Evolutionary conservation across 768 basidiomycete species (phyloP).

Genomic region (Hericium coralloides): DNA sequence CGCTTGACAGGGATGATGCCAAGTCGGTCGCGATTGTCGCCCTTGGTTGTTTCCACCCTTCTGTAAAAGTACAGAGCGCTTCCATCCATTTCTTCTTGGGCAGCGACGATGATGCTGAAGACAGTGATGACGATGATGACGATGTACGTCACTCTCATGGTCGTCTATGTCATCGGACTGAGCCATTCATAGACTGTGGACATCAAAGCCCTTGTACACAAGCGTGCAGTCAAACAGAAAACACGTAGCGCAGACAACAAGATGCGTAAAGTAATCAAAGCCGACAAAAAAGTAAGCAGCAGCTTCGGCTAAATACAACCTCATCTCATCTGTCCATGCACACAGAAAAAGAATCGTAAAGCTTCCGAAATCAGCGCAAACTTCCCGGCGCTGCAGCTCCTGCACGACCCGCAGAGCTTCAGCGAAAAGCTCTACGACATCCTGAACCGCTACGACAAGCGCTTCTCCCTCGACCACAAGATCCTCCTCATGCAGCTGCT

Average conservation of each 20-base stretch:
- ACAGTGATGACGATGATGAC: slow-evolving; percentile 60
- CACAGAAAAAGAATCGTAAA: slow-evolving; percentile 27
- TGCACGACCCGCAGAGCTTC: slow-evolving; percentile 94
- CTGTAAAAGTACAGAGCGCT: slow-evolving; percentile 88
- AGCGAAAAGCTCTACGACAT: slow-evolving; percentile 87
- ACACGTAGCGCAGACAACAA: slow-evolving; percentile 77
- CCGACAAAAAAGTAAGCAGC: slow-evolving; percentile 56
- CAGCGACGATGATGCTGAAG: slow-evolving; percentile 64
- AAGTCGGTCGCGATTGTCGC: slow-evolving; percentile 91
- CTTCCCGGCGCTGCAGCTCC: slow-evolving; percentile 86
- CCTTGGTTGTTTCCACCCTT: slow-evolving; percentile 88
- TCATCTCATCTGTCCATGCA: slow-evolving; percentile 1
- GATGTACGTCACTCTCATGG: slow-evolving; percentile 15
- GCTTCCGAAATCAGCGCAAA: slow-evolving; percentile 39
- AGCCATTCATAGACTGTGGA: slow-evolving; percentile 36
- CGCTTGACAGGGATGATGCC: slow-evolving; percentile 59
- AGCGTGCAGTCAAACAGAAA: slow-evolving; percentile 91
- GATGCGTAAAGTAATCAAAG: slow-evolving; percentile 61
- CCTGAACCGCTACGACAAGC: slow-evolving; percentile 80
- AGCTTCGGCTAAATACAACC: neutral
- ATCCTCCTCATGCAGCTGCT: slow-evolving; percentile 95
- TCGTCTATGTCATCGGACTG: slow-evolving; percentile 6
- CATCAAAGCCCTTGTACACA: slow-evolving; percentile 71
- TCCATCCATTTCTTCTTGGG: slow-evolving; percentile 97
- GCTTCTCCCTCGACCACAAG: slow-evolving; percentile 95